phyloP scores from a whole-genome alignment of 2,329 filamentous ascomycete genomes.

The Verticillium nonalfalfae region DNA sequence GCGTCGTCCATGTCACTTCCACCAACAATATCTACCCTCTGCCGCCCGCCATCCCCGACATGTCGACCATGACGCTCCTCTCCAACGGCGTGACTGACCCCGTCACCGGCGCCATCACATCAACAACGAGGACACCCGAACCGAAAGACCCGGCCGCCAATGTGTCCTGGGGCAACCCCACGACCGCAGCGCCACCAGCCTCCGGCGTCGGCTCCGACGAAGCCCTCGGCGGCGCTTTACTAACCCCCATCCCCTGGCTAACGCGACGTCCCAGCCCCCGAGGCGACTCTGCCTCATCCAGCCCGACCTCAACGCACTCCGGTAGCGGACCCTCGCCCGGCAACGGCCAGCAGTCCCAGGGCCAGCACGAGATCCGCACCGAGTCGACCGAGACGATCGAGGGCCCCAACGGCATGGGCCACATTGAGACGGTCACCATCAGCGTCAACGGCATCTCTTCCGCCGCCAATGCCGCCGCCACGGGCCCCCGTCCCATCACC shows the following conservation, averaged over 20 bases:
- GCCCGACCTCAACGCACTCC: not conserved
- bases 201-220: conserved; percentile 72
- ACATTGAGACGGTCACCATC: conserved; percentile 75
- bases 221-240: conserved; percentile 77
- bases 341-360: conserved; percentile 11
- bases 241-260: conserved; percentile 94
- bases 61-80: conserved; percentile 44
- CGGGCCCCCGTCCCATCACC: conserved; percentile 52
- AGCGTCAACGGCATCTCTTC: conserved; percentile 64
- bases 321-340: conserved; percentile 7
- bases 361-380: conserved; percentile 56
- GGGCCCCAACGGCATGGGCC: conserved; percentile 70
- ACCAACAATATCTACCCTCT: conserved; percentile 76
- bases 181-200: conserved; percentile 23
- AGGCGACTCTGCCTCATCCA: conserved; percentile 1
- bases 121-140: conserved; percentile 16
- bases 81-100: conserved; percentile 55
- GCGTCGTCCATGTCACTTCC: conserved; percentile 85
- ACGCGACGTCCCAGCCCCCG: conserved; percentile 23
- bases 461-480: conserved; percentile 21
- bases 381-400: conserved; percentile 77
- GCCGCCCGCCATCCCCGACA: conserved; percentile 56
- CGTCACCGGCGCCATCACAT: conserved; percentile 1
- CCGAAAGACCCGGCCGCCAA: conserved; percentile 24
- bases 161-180: conserved; percentile 42